Percentiles rank a stretch among this genome's conserved stretches.
These are phyloP conservation scores for Penicillium cataractarum DNA, from an alignment of 495 filamentous ascomycete species.

Conservation along the genomic window DNA sequence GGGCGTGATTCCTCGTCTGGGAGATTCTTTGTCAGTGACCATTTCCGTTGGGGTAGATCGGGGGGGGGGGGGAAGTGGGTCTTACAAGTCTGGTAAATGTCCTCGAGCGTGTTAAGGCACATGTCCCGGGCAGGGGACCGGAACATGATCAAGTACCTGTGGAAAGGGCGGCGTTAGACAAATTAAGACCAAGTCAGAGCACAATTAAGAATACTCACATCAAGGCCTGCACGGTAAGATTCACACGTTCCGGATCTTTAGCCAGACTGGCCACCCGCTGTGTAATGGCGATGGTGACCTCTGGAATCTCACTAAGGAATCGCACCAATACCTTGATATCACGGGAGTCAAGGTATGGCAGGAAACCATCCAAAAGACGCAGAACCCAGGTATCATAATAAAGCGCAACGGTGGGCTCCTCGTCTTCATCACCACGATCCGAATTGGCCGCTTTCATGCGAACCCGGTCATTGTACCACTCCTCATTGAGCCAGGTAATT, in stretches of 20 bases:
- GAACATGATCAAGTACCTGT: constrained; percentile 81
- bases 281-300: constrained; percentile 69
- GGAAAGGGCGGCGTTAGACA: constrained; percentile 9
- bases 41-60: neutral
- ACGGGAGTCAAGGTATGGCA: constrained; percentile 81
- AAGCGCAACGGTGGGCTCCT: constrained; percentile 37
- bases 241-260: constrained; percentile 80
- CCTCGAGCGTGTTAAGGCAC: constrained; percentile 79
- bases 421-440: constrained; percentile 42
- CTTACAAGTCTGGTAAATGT: constrained; percentile 75
- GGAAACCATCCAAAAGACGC: constrained; percentile 80
- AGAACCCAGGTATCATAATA: constrained; percentile 83
- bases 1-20: constrained; percentile 53
- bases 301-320: constrained; percentile 90
- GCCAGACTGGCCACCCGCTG: constrained; percentile 79
- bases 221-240: constrained; percentile 61
- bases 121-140: constrained; percentile 80
- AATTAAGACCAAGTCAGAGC: neutral
- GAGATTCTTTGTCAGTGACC: neutral
- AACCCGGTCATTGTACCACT: constrained; percentile 94
- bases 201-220: constrained; percentile 47
- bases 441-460: constrained; percentile 48
- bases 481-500: constrained; percentile 91
- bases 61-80: neutral
- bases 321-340: constrained; percentile 83